Evolutionary conservation across 805 yeast genomes (phyloP).

Genomic region (Naumovozyma castellii): DNA sequence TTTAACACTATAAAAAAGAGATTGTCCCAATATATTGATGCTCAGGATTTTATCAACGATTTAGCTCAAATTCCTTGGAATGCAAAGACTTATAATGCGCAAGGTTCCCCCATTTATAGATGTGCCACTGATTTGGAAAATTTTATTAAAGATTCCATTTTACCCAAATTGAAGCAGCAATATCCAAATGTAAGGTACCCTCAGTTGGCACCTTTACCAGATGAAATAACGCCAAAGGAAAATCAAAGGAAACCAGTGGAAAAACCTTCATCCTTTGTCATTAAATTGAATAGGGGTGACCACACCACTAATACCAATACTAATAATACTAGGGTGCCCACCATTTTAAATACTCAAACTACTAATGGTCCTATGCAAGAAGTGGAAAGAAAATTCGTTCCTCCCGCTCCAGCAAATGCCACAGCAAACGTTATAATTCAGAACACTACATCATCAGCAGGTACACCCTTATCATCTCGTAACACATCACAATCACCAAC

Average conservation of each 20-base stretch:
- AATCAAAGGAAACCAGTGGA: neutral
- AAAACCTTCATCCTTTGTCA: neutral
- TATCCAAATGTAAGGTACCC: conserved; percentile 33
- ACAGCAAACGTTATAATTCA: neutral
- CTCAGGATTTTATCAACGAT: conserved; percentile 67
- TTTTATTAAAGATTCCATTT: conserved; percentile 30
- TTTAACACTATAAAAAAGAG: conserved; percentile 59
- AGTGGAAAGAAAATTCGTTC: neutral
- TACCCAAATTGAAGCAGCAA: conserved; percentile 28
- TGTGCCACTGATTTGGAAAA: conserved; percentile 49
- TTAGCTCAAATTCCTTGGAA: conserved; percentile 83
- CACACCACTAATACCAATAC: neutral
- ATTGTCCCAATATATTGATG: conserved; percentile 47
- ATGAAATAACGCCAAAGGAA: conserved; percentile 23
- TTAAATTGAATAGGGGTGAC: neutral
- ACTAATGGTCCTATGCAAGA: neutral
- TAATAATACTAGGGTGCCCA: neutral
- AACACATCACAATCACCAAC: neutral
- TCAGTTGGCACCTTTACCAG: conserved; percentile 62
- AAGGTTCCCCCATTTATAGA: conserved; percentile 53
- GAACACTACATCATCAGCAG: neutral
- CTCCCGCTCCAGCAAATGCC: neutral
- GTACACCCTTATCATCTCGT: neutral
- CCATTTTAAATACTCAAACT: no score
- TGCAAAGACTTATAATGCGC: conserved; percentile 74